Evolutionary conservation across 495 filamentous ascomycete species (phyloP), one percentile per base, ranked within the genome.

Genomic region (Elasticomyces elasticus): DNA sequence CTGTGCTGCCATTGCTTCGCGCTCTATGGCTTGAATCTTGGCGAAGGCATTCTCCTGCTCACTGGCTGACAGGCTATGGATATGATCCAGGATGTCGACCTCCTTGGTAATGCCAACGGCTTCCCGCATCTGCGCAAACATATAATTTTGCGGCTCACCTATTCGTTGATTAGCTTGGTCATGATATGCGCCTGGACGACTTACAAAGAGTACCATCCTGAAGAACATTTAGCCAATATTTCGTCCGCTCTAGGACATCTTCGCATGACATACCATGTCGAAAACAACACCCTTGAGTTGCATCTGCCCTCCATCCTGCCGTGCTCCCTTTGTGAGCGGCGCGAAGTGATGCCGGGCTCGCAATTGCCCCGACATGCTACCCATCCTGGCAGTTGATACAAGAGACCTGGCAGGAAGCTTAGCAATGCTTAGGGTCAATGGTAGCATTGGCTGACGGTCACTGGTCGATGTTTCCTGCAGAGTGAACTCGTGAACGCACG

Each of bases 61-160:
- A 15, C 74, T 63, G 1, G 71, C 74, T 0, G 87, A 82, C 5
- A 95, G 85, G 1, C 72, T 66, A 69, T 85, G 83, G 67, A 94
- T 81, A 71, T 95, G 85, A 55, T 88, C 82, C 52, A 97, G 82
- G 69, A 97, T 96, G 70, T 97, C 91, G 57, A 72, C 67, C 30
- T 71, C 60, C 63, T 81, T 82, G 55, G 79, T 65, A 58, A 96
- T 95, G 45, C 71, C 71, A n/a, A 84, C 72, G 24, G 77, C 76
- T 27, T 69, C 66, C 61, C 80, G 81, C 59, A 27, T 56, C 43
- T 61, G 9, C 1, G 26, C 41, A 46, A 59, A 44, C 92, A 98
- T 96, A 76, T 94, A 88, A 61, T 83, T 89, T 73, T 96, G 92
- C 0, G 90, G 92, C 42, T 87, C 72, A 65, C 90, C 68, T 71